Evolutionary conservation across 192 early-diverging fungal species (phyloP).

Genomic region (Neocallimastix lanati): DNA sequence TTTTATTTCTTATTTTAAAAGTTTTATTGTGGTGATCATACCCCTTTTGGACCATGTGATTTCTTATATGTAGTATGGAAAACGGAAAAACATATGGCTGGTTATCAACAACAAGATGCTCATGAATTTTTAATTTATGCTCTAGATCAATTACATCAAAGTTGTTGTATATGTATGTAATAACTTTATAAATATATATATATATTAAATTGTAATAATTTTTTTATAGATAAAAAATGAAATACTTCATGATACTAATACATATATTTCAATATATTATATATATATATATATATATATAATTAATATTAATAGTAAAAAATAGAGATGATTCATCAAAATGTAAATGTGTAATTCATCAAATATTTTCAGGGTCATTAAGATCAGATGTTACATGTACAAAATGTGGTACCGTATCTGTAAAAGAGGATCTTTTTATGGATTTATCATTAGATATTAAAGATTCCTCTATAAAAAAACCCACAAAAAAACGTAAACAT

Average conservation of each 20-base stretch:
- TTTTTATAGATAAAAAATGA: too few relatives aligned
- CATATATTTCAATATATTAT: too few relatives aligned
- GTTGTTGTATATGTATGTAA: conserved; percentile 26
- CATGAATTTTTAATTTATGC: conserved; percentile 92
- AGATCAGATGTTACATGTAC: conserved; percentile 81
- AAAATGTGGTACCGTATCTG: conserved; percentile 56
- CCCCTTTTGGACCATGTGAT: conserved; percentile 61
- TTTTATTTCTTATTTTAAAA: not conserved
- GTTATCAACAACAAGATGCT: conserved; percentile 89
- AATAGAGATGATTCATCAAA: conserved; percentile 4
- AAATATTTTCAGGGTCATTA: conserved; percentile 71
- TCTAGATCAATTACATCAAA: conserved; percentile 65
- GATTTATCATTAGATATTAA: conserved; percentile 79
- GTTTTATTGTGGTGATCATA: conserved; percentile 46
- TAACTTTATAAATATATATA: not conserved
- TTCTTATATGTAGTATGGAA: conserved; percentile 84
- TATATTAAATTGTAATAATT: not conserved
- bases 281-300: not conserved
- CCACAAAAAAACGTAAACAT: not conserved
- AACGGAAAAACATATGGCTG: conserved; percentile 65
- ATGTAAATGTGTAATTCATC: conserved; percentile 77
- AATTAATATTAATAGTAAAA: conserved; percentile 3
- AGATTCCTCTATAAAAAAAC: not conserved
- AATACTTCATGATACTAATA: too few relatives aligned
- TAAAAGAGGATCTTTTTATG: conserved; percentile 69